A percentile compares a stretch with the other conserved stretches of the same genome.
Evolutionary conservation across 2,329 filamentous ascomycete species (phyloP).

Genomic region (Alternaria burnsii): DNA sequence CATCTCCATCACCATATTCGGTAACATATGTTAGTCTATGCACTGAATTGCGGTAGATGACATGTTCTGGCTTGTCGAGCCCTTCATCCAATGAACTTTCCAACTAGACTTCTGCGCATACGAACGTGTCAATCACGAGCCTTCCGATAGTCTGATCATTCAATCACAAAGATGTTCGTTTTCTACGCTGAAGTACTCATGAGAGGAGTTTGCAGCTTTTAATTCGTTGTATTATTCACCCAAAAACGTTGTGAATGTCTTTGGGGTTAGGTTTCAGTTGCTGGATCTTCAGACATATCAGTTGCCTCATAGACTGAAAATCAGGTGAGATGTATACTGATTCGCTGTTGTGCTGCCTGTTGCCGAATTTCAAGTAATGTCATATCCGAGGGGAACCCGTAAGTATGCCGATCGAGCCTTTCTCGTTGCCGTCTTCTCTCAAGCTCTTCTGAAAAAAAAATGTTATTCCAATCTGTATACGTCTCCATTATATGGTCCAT

Average conservation of each 20-base stretch:
- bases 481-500: background rate
- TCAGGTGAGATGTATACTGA: background rate
- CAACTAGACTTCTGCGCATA: background rate
- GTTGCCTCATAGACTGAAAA: background rate
- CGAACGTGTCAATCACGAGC: background rate
- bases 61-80: rapidly evolving
- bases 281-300: background rate
- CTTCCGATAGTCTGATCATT: background rate
- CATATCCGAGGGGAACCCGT: rapidly evolving
- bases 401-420: background rate
- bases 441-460: background rate
- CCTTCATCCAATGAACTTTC: background rate
- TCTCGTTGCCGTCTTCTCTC: background rate
- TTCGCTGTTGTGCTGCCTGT: background rate
- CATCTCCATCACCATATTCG: background rate
- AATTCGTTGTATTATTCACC: no score
- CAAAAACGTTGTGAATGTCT: background rate
- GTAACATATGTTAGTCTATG: background rate
- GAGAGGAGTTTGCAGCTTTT: background rate
- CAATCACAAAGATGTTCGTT: no score
- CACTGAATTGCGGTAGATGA: no score
- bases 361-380: background rate
- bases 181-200: background rate
- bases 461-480: background rate
- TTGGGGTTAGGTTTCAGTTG: background rate